A percentile compares a stretch with the other conserved stretches of the same genome.
These are phyloP conservation scores for Pseudogymnoascus sp. DNA, from an alignment of 2,329 filamentous ascomycete species.

Conservation along the genomic window DNA sequence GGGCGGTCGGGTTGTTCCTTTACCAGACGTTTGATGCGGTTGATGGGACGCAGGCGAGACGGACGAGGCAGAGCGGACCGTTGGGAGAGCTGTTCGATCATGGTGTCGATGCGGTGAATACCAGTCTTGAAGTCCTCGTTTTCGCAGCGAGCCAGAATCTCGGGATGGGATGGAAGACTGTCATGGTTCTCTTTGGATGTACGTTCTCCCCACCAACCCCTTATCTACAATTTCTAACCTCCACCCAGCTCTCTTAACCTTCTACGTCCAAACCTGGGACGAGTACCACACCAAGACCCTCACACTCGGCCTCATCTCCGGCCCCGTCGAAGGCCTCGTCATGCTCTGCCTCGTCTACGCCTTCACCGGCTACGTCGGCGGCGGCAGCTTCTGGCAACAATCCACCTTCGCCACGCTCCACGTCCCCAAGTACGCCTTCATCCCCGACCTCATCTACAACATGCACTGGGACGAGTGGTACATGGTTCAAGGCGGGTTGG, in stretches of 20 bases:
- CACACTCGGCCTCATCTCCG: slow-evolving; percentile 84
- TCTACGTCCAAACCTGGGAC: slow-evolving; percentile 98
- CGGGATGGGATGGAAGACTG: slow-evolving; percentile 84
- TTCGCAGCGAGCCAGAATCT: slow-evolving; percentile 91
- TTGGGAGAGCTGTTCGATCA: slow-evolving; percentile 96
- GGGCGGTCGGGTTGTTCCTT: slow-evolving; percentile 81
- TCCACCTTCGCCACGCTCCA: slow-evolving; percentile 68
- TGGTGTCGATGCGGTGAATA: slow-evolving; percentile 94
- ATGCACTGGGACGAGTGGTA: slow-evolving; percentile 89
- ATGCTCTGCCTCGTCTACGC: slow-evolving; percentile 75
- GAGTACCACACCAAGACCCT: slow-evolving; percentile 97
- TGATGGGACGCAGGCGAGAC: slow-evolving; percentile 86
- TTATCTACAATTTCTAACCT: slow-evolving; percentile 10
- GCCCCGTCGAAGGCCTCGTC: slow-evolving; percentile 88
- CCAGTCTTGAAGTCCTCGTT: slow-evolving; percentile 82
- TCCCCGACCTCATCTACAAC: slow-evolving; percentile 66
- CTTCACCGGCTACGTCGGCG: slow-evolving; percentile 76
- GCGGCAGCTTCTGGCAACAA: slow-evolving; percentile 88
- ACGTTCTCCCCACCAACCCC: slow-evolving; percentile 25
- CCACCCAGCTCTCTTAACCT: slow-evolving; percentile 71
- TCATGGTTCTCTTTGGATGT: slow-evolving; percentile 77
- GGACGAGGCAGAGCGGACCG: slow-evolving; percentile 86
- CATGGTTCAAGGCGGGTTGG: slow-evolving; percentile 73
- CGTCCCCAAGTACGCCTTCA: slow-evolving; percentile 51
- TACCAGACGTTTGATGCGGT: slow-evolving; percentile 99